phyloP scores from a whole-genome alignment of 345 rosid genomes.

The Aethionema arabicum region DNA sequence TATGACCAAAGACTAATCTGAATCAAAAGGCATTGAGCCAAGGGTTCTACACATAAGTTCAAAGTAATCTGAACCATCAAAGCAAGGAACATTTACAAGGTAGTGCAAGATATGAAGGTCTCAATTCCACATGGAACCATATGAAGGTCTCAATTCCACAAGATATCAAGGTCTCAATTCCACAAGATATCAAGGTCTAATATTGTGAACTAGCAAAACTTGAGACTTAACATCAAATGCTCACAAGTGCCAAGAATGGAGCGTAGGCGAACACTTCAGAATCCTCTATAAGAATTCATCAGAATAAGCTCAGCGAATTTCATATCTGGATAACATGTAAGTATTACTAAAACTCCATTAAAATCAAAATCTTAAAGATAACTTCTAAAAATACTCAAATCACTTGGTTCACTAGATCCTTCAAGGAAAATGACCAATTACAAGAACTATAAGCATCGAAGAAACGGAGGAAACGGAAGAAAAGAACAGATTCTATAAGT shows the following conservation, averaged over 20 bases:
- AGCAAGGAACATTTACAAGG: background rate
- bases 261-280: background rate
- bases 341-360: conserved; percentile 4
- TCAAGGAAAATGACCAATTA: background rate
- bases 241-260: conserved; percentile 1
- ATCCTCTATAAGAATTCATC: conserved; percentile 6
- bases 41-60: background rate
- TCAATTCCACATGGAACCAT: too few relatives aligned
- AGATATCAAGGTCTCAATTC: too few relatives aligned
- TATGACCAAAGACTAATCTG: background rate
- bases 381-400: background rate
- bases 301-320: background rate
- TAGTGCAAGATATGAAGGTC: background rate
- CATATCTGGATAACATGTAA: conserved; percentile 14
- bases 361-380: background rate
- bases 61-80: background rate
- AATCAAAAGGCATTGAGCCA: background rate
- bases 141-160: too few relatives aligned
- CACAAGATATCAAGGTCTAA: background rate
- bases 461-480: background rate
- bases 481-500: background rate
- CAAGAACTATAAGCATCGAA: background rate
- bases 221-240: background rate
- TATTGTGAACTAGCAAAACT: background rate
- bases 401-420: conserved; percentile 10